phyloP scores from a whole-genome alignment of 2,329 filamentous ascomycete genomes.

The Neopestalotiopsis sp. region DNA sequence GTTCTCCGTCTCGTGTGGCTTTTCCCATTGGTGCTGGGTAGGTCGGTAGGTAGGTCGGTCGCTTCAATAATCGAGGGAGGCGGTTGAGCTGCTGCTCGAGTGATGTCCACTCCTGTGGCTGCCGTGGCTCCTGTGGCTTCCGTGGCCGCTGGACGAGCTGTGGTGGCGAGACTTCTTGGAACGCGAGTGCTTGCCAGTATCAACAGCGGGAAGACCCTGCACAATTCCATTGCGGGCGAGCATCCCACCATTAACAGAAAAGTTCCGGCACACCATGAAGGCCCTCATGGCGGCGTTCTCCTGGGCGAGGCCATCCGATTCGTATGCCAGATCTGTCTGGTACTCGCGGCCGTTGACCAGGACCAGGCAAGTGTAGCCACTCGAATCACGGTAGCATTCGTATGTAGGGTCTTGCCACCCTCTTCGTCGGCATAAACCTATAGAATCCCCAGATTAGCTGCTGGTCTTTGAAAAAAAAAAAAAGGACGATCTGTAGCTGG shows the following conservation, averaged over 20 bases:
- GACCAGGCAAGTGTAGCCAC: conserved; percentile 87
- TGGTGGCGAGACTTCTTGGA: conserved; percentile 57
- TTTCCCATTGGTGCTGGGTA: conserved; percentile 12
- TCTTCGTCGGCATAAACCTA: conserved; percentile 92
- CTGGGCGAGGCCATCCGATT: conserved; percentile 80
- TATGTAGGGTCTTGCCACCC: conserved; percentile 93
- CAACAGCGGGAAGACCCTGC: conserved; percentile 65
- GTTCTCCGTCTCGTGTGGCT: background rate
- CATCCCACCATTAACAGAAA: conserved; percentile 96
- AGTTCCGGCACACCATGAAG: conserved; percentile 97
- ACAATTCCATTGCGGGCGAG: conserved; percentile 71
- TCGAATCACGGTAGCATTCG: conserved; percentile 75
- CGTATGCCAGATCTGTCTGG: conserved; percentile 85
- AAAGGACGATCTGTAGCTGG: conserved; percentile 28
- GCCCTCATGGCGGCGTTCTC: conserved; percentile 95
- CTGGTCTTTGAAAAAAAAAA: conserved; percentile 25
- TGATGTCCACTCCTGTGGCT: conserved; percentile 58
- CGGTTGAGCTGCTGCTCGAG: conserved; percentile 67
- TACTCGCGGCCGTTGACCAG: conserved; percentile 97
- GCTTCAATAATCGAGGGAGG: conserved; percentile 57
- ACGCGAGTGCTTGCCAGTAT: conserved; percentile 47
- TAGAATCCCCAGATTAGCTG: conserved; percentile 35
- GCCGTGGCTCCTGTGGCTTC: conserved; percentile 48
- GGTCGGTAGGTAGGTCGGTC: background rate
- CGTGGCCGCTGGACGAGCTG: conserved; percentile 49